Conservation (phyloP, 805 yeast genomes). For the Saccharomycopsis amapae region DNA sequence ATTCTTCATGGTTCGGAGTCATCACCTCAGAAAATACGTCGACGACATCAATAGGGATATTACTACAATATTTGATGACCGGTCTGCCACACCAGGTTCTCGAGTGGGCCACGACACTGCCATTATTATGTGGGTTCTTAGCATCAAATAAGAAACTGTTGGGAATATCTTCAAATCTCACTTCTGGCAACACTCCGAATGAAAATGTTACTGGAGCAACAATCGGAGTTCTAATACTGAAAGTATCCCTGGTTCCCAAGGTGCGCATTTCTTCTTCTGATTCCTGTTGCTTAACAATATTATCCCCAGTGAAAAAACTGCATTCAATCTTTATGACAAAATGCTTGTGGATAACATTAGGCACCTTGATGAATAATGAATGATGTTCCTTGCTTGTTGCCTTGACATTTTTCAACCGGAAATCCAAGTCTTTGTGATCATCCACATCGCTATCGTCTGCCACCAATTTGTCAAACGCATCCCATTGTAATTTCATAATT, state of each 20-base stretch:
- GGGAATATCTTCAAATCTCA: conserved; percentile 27
- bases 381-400: conserved; percentile 9
- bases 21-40: conserved; percentile 26
- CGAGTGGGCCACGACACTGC: conserved; percentile 25
- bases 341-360: conserved; percentile 14
- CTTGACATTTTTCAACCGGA: conserved; percentile 9
- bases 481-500: conserved; percentile 14
- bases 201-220: conserved; percentile 28
- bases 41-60: conserved; percentile 31
- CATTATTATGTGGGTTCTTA: conserved; percentile 10
- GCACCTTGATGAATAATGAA: conserved; percentile 16
- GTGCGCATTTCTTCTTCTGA: conserved; percentile 13
- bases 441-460: not conserved
- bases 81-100: conserved; percentile 32
- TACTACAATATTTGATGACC: conserved; percentile 27
- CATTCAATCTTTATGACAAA: conserved; percentile 20
- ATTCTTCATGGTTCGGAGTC: conserved; percentile 31
- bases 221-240: conserved; percentile 26
- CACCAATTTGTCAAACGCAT: conserved; percentile 1
- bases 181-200: conserved; percentile 30
- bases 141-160: conserved; percentile 23
- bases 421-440: not conserved
- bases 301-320: conserved; percentile 21
- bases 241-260: conserved; percentile 22
- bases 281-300: conserved; percentile 19